A percentile compares a stretch with the other conserved stretches of the same genome.
phyloP scores from a whole-genome alignment of 1,284 basidiomycete species.

The Porogramme epimiltina region DNA sequence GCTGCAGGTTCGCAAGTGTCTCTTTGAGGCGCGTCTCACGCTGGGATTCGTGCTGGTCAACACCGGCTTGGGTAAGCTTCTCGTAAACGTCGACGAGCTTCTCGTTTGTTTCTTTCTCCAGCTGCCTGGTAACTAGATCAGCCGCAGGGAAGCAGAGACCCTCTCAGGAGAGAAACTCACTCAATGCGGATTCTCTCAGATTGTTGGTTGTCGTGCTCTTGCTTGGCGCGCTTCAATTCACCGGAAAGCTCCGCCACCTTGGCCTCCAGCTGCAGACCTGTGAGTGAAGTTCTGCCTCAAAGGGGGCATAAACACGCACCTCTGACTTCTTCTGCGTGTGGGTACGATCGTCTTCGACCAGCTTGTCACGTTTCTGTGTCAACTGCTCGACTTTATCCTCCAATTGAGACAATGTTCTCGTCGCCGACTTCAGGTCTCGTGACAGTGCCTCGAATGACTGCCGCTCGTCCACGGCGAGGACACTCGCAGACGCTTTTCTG shows the following conservation, averaged over 20 bases:
- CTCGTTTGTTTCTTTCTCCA: slow-evolving; percentile 89
- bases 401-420: slow-evolving; percentile 68
- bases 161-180: slow-evolving; percentile 44
- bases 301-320: slow-evolving; percentile 39
- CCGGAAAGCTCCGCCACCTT: slow-evolving; percentile 54
- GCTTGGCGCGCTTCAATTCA: slow-evolving; percentile 60
- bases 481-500: slow-evolving; percentile 79
- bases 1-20: slow-evolving; percentile 79
- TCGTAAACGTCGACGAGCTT: slow-evolving; percentile 84
- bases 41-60: slow-evolving; percentile 86
- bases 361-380: slow-evolving; percentile 59
- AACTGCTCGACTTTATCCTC: slow-evolving; percentile 71
- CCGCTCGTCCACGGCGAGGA: slow-evolving; percentile 84
- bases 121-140: slow-evolving; percentile 67
- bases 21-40: slow-evolving; percentile 86
- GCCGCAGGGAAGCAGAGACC: too few relatives aligned
- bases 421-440: slow-evolving; percentile 81
- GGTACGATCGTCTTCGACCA: slow-evolving; percentile 59
- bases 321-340: slow-evolving; percentile 62
- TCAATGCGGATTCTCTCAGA: slow-evolving; percentile 73
- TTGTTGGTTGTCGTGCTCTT: slow-evolving; percentile 76
- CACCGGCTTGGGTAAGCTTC: slow-evolving; percentile 86
- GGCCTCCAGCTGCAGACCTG: slow-evolving; percentile 54
- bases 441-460: slow-evolving; percentile 81
- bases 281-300: background rate